Conservation (phyloP, 305 asterid genomes). For the Fraxinus baroniana region DNA sequence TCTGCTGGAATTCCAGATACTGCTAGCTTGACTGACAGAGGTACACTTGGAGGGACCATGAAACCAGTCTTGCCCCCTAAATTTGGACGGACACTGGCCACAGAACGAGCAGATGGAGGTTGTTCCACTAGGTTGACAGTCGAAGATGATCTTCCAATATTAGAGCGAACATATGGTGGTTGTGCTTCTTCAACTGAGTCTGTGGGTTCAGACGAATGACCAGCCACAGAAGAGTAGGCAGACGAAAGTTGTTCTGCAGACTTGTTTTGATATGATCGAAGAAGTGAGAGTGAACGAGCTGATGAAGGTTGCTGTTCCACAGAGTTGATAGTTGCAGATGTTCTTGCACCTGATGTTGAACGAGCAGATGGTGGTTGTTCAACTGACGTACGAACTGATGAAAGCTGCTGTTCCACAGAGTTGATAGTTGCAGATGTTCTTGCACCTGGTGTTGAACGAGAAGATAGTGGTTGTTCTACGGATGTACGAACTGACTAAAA, state of each 20-base stretch:
- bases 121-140: conserved; percentile 33
- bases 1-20: conserved; percentile 45
- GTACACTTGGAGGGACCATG: conserved; percentile 52
- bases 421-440: conserved; percentile 35
- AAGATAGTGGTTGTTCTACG: conserved; percentile 38
- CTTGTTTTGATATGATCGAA: conserved; percentile 34
- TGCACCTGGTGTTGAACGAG: conserved; percentile 34
- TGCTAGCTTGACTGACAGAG: conserved; percentile 49
- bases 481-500: conserved; percentile 57
- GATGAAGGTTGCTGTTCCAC: conserved; percentile 35
- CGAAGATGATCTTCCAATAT: conserved; percentile 41
- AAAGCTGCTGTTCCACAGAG: conserved; percentile 40
- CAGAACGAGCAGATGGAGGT: conserved; percentile 61
- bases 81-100: conserved; percentile 42
- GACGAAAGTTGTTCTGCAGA: conserved; percentile 35
- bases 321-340: conserved; percentile 26
- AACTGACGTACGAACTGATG: conserved; percentile 23
- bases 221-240: conserved; percentile 27
- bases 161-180: conserved; percentile 43
- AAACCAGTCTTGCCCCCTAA: conserved; percentile 51
- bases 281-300: conserved; percentile 35
- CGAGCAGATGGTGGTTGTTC: conserved; percentile 28
- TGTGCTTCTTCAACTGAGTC: conserved; percentile 47
- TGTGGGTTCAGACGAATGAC: conserved; percentile 28
- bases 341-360: conserved; percentile 18